Evolutionary conservation across 2,329 filamentous ascomycete genomes (phyloP).

Genomic region (Ceratocystis alfenasii): DNA sequence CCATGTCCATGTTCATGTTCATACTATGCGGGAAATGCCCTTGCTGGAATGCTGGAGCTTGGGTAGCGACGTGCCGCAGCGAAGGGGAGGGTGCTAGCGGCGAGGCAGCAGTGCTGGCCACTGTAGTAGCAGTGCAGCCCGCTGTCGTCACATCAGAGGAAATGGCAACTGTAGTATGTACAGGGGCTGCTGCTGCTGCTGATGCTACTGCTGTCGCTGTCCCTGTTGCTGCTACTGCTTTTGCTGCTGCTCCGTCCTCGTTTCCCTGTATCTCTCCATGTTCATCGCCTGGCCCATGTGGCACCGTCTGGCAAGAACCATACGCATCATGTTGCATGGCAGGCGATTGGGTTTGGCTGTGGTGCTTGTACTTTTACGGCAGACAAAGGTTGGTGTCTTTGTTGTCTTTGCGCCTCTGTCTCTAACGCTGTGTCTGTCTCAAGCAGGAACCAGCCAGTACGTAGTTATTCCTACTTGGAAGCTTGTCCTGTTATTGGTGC

Average conservation of each 20-base stretch:
- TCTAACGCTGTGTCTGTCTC: neutral
- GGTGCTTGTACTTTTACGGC: neutral
- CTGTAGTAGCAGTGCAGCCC: too few species aligned
- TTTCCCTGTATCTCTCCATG: neutral
- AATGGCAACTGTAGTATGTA: too few species aligned
- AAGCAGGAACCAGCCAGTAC: neutral
- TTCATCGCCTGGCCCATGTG: neutral
- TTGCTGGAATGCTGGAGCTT: slow-evolving; percentile 10
- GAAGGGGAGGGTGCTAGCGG: neutral
- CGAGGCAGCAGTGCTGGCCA: neutral
- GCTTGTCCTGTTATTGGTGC: too few species aligned
- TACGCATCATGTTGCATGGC: neutral
- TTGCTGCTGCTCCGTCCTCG: neutral
- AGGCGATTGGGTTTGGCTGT: neutral
- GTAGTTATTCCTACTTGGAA: neutral
- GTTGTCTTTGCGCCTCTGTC: neutral
- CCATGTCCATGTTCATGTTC: slow-evolving; percentile 1
- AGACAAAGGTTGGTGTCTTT: neutral
- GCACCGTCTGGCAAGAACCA: neutral
- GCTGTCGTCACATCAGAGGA: too few species aligned
- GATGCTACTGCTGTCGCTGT: neutral
- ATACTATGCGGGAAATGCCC: neutral
- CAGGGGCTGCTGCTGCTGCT: neutral
- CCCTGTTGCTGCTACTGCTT: neutral
- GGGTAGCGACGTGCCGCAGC: neutral